Percentiles rank a stretch among this genome's conserved stretches.
Conservation (phyloP, 805 yeast genomes). For the Spathaspora hagerdaliae region DNA sequence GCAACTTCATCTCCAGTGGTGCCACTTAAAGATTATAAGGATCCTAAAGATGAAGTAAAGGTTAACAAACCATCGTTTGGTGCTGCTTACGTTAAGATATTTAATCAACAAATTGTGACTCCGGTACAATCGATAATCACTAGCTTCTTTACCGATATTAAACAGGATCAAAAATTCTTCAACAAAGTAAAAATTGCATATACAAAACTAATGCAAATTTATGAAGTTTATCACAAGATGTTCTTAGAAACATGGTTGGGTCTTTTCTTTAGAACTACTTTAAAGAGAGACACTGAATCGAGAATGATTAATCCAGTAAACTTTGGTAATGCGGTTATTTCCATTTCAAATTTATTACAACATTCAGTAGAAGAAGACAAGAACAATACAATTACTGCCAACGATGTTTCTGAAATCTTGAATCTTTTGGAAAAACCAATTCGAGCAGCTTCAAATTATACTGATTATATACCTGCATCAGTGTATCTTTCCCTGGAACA, state of each 20-base stretch:
- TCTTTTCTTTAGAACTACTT: conserved; percentile 28
- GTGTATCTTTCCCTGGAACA: conserved; percentile 38
- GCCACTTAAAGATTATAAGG: neutral
- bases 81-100: conserved; percentile 1
- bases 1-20: neutral
- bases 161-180: neutral
- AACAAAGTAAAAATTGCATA: neutral
- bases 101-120: conserved; percentile 11
- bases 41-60: neutral
- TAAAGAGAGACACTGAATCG: conserved; percentile 54
- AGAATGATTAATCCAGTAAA: conserved; percentile 56
- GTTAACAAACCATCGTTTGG: neutral
- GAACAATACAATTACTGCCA: conserved; percentile 46
- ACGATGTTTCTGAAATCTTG: conserved; percentile 54
- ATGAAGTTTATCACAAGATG: conserved; percentile 13
- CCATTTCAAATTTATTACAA: conserved; percentile 53
- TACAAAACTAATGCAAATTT: conserved; percentile 2
- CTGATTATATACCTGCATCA: conserved; percentile 40
- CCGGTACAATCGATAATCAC: conserved; percentile 9
- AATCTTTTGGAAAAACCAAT: conserved; percentile 59
- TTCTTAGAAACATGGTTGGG: conserved; percentile 34
- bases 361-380: conserved; percentile 66
- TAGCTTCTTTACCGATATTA: neutral
- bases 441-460: conserved; percentile 33
- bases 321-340: conserved; percentile 60